Base-by-base conservation (phyloP, 331 rosid species). In the Quercus tomentella region DNA sequence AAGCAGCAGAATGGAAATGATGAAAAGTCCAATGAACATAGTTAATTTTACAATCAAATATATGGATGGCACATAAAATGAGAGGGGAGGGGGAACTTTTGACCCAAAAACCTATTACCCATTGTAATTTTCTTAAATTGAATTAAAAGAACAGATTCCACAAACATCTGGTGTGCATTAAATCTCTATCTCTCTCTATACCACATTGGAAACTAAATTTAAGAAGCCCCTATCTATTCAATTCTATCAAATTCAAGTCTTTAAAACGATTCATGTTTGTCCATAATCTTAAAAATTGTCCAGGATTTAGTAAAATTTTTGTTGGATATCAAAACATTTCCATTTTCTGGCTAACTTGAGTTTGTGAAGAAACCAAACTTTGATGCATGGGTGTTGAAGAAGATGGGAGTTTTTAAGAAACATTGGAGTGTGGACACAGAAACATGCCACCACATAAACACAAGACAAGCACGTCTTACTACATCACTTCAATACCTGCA, bases 401-500 rank as follows among this genome's bases (percentile, higher is more conserved):
- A 16, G 11, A 63, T 63, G 3, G 45, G 18, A 28, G 52, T 33
- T 10, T 1, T 9, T 21, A 10, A 58, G 26, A n/a, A 9, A 58
- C 18, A 21, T 58, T 26, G 23, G 14, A 58, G 17, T 12, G 54
- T 45, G 54, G 66, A 60, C 30, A 60, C 8, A 54, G 26, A 76
- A 62, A 37, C 22, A 21, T 22, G 22, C 51, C 18, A 61, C 16
- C 45, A 45, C 73, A 70, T 68, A 78, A 49, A 70, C 52, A 63
- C 70, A 9, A 43, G 45, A 70, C 63, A 56, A 30, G 23, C 54
- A 54, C 62, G 56, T 11, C 28, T 25, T 43, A 21, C 31, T 57
- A 43, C 70, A 58, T 25, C 37, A 66, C 70, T 51, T 41, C 31
- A 73, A 57, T 78, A 91, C 95, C 95, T 91, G 92, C 78, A 88